Evolutionary conservation across 306 rosid genomes (phyloP).

Genomic region (Lathyrus tuberosus): DNA sequence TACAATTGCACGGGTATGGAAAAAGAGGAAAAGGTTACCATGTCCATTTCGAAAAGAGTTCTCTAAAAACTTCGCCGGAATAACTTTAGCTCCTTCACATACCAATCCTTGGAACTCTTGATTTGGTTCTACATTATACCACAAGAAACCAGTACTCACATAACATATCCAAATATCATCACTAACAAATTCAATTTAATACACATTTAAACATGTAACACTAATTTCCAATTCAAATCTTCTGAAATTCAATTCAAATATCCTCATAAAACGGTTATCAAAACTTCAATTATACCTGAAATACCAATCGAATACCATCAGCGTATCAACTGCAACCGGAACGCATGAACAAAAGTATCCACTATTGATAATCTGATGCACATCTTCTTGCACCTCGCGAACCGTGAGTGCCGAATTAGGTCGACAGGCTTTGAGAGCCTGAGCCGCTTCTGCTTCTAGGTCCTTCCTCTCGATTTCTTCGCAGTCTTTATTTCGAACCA

Average conservation of each 20-base stretch:
- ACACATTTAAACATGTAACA: background rate
- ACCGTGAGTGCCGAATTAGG: constrained; percentile 91
- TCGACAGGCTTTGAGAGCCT: constrained; percentile 81
- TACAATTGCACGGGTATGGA: too few species aligned
- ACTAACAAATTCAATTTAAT: background rate
- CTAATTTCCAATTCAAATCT: background rate
- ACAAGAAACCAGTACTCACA: too few species aligned
- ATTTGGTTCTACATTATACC: too few species aligned
- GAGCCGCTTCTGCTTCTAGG: too few species aligned
- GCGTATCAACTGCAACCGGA: constrained; percentile 94
- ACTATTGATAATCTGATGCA: constrained; percentile 87
- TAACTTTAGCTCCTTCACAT: too few species aligned
- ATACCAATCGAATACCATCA: constrained; percentile 87
- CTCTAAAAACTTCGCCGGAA: too few species aligned
- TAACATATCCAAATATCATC: constrained; percentile 4
- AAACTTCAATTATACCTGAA: constrained; percentile 65
- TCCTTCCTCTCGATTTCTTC: too few species aligned
- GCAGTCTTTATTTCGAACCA: too few species aligned
- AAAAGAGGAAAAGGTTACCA: too few species aligned
- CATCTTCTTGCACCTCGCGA: constrained; percentile 95
- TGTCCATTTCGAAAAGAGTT: too few species aligned
- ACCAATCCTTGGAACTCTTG: too few species aligned
- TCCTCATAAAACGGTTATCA: background rate
- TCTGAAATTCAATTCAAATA: background rate
- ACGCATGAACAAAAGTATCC: constrained; percentile 91